Evolutionary conservation across 1,284 basidiomycete genomes (phyloP).

Genomic region (Microbotryum saponariae): DNA sequence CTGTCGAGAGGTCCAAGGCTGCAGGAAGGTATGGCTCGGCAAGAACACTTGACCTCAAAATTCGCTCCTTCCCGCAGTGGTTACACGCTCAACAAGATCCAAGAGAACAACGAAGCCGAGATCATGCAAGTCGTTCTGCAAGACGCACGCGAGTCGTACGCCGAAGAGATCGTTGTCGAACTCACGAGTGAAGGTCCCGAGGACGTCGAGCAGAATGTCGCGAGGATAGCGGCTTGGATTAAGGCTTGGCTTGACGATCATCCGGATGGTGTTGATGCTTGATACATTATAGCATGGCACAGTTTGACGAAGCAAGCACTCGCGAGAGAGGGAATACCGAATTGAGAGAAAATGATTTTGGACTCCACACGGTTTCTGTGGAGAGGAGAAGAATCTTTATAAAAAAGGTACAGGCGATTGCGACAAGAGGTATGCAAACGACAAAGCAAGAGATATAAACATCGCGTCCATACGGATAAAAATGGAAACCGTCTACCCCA

Average conservation of each 20-base stretch:
- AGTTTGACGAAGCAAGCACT: too few species aligned
- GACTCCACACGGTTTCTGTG: too few species aligned
- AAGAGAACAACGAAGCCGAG: constrained; percentile 97
- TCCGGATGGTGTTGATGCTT: constrained; percentile 2
- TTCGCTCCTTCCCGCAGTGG: constrained; percentile 48
- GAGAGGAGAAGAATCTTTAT: neutral
- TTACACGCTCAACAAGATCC: constrained; percentile 86
- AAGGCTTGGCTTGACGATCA: constrained; percentile 18
- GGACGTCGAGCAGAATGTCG: constrained; percentile 79
- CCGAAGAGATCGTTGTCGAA: constrained; percentile 76
- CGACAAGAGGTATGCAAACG: too few species aligned
- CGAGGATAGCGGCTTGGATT: constrained; percentile 71
- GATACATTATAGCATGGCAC: neutral
- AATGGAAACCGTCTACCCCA: too few species aligned
- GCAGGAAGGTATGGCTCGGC: neutral
- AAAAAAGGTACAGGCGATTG: constrained; percentile 3
- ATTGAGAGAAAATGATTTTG: too few species aligned
- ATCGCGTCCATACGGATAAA: too few species aligned
- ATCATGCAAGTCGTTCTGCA: constrained; percentile 91
- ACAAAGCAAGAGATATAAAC: too few species aligned
- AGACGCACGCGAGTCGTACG: constrained; percentile 81
- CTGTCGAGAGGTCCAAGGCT: neutral
- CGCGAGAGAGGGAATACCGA: too few species aligned
- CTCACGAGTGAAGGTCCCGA: constrained; percentile 68
- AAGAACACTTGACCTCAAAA: neutral